phyloP scores from a whole-genome alignment of 352 stramenopile genomes.

The Pythium dissotocum region DNA sequence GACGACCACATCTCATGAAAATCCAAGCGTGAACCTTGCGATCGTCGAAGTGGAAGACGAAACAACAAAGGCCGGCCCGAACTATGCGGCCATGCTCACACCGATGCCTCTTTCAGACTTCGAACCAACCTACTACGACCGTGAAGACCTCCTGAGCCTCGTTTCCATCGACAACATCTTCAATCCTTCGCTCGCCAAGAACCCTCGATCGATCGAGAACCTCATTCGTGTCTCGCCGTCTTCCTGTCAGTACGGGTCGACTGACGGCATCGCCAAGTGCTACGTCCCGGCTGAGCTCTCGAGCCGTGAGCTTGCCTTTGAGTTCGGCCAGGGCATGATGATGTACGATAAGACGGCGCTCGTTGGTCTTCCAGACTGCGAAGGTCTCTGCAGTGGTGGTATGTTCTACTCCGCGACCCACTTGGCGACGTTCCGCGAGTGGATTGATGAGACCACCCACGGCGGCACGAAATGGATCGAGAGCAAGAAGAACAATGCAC shows the following conservation, averaged over 20 bases:
- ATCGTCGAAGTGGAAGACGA: constrained; percentile 24
- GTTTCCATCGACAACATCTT: constrained; percentile 33
- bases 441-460: constrained; percentile 25
- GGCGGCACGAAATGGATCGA: constrained; percentile 10
- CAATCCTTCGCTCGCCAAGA: constrained; percentile 22
- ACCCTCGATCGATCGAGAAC: constrained; percentile 13
- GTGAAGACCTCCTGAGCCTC: constrained; percentile 17
- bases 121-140: constrained; percentile 15
- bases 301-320: constrained; percentile 12
- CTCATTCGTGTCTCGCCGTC: constrained; percentile 25
- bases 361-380: constrained; percentile 27
- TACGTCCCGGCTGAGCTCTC: constrained; percentile 17
- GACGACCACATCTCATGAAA: constrained; percentile 15
- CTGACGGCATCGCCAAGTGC: constrained; percentile 19
- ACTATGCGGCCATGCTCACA: constrained; percentile 4
- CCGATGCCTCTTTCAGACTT: constrained; percentile 10
- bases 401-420: constrained; percentile 33
- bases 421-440: constrained; percentile 11
- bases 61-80: not conserved
- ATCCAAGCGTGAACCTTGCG: constrained; percentile 29
- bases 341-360: constrained; percentile 17
- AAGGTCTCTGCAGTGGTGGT: constrained; percentile 28
- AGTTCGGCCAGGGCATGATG: constrained; percentile 29
- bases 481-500: not conserved
- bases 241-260: constrained; percentile 25